Base-by-base conservation (phyloP, 163 green algal genomes). In the Scenedesmus sp. region DNA sequence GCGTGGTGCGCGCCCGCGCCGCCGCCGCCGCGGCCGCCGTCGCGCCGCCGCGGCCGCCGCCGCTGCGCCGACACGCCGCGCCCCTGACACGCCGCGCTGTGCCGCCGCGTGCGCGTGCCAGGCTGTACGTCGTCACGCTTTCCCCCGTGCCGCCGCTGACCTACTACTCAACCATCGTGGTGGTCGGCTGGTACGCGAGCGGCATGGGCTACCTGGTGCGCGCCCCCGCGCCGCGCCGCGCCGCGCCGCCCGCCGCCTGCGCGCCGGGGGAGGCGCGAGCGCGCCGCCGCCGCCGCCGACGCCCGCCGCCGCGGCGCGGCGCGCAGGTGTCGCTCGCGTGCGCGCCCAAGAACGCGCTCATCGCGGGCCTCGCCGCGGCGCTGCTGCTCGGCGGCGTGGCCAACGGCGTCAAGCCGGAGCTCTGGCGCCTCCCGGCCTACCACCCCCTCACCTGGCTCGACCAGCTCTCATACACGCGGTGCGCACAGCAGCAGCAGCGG, bases 331-430 rank as follows among this genome's bases (percentile, higher is more conserved):
- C 47, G 1, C 2, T 76, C 4, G 1, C 14, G 0, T 36, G 36
- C 6, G 6, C 50, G 9, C 31, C 67, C 2, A 48, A 24, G 22
- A 64, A 51, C 14, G 22, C 51, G 9, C 15, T 76, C 3, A 11
- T 76, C 0, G 67, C 67, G 17, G 67, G 67, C 33, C 33, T 76
- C 22, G 67, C 67, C 0, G 11, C 54, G 7, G 67, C 51, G 24
- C 67, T 76, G 51, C 51, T 76, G 33, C 67, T 76, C 33, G 24
- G 77, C 70, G 28, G 50, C 42, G 67, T 76, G 22, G 67, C 67
- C 17, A 76, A 76, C 44, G 67, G 67, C 14, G 34, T 76, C 20
- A 31, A 17, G 0, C 67, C 67, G 4, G 26, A 24, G 20, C 24
- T 76, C 15, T 64, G 53, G 51, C n/a, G n/a, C 18, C 53, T 76